phyloP scores from a whole-genome alignment of 805 yeast species.

The Kazachstania martiniae region DNA sequence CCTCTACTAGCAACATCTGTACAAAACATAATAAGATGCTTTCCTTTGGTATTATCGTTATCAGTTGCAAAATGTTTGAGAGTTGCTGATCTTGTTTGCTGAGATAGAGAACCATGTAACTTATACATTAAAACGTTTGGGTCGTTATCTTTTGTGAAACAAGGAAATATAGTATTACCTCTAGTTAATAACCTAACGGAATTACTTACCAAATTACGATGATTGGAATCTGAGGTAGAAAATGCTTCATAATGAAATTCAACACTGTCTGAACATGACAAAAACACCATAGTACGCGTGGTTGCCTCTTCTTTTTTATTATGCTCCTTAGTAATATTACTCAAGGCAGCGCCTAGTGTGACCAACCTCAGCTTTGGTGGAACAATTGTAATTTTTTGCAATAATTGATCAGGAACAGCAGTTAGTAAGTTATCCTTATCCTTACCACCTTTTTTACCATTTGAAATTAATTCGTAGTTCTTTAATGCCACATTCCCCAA shows the following conservation, averaged over 20 bases:
- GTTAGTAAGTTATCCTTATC: slow-evolving; percentile 11
- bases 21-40: slow-evolving; percentile 67
- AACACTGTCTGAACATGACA: slow-evolving; percentile 94
- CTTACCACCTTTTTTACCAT: slow-evolving; percentile 15
- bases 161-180: slow-evolving; percentile 23
- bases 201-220: slow-evolving; percentile 26
- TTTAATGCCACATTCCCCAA: slow-evolving; percentile 69
- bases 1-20: slow-evolving; percentile 99
- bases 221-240: slow-evolving; percentile 40
- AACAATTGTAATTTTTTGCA: slow-evolving; percentile 69
- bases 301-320: slow-evolving; percentile 15
- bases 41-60: slow-evolving; percentile 32
- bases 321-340: slow-evolving; percentile 32
- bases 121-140: slow-evolving; percentile 45
- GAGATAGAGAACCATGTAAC: slow-evolving; percentile 86
- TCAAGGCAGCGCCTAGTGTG: slow-evolving; percentile 58
- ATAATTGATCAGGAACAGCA: slow-evolving; percentile 82
- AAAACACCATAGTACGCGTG: slow-evolving; percentile 66
- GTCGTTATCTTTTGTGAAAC: slow-evolving; percentile 26
- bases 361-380: slow-evolving; percentile 91
- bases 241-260: slow-evolving; percentile 80
- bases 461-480: slow-evolving; percentile 59
- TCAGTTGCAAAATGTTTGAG: slow-evolving; percentile 46
- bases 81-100: slow-evolving; percentile 72
- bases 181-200: slow-evolving; percentile 24